Base-by-base conservation (phyloP, 2,329 filamentous ascomycete genomes). In the Paecilomyces sp. region DNA sequence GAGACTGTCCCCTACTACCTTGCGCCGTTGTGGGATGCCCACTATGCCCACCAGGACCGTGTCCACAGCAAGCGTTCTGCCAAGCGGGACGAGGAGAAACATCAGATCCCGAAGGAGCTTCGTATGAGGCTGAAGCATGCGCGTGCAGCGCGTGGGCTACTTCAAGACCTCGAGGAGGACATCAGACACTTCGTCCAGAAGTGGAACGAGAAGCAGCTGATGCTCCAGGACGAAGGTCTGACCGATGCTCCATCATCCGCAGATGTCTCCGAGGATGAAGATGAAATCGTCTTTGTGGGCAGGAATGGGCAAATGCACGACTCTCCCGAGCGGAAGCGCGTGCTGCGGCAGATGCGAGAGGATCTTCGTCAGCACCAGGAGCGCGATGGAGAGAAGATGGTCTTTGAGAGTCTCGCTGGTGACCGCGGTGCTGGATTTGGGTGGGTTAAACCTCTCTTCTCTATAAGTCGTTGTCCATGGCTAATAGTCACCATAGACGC, bases 241-340 rank as follows among this genome's bases (percentile, higher is more conserved):
- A 75, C 78, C 9, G 76, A 79, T 64, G 74, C 77, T 1, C 74
- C 79, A 31, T 70, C 74, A 13, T 63, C 66, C 30, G 70, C 66
- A 7, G 67, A 67, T 15, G 80, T 80, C 50, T 83, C 83, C 31
- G 91, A 95, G 62, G 92, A 96, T 63, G 91, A 96, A 62, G 92
- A 96, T 63, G 91, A 96, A 76, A 91, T 97, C 65, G 92, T 97
- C 11, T 97, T 97, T 72, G 86, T 95, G 4, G 92, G 90, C 1
- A 79, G 85, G 9, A 84, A 86, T 59, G 83, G 84, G 68, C 72
- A 86, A 77, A 82, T 88, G 86, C 72, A 84, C 75, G 74, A 90
- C 79, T 72, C 79, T 61, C 77, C 79, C 52, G 76, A 77, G 53
- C 82, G 81, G 70, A 83, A 82, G 70, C 77, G 76, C 67, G 81